Base-by-base conservation (phyloP, 2,329 filamentous ascomycete genomes). In the Penicillium sp. region DNA sequence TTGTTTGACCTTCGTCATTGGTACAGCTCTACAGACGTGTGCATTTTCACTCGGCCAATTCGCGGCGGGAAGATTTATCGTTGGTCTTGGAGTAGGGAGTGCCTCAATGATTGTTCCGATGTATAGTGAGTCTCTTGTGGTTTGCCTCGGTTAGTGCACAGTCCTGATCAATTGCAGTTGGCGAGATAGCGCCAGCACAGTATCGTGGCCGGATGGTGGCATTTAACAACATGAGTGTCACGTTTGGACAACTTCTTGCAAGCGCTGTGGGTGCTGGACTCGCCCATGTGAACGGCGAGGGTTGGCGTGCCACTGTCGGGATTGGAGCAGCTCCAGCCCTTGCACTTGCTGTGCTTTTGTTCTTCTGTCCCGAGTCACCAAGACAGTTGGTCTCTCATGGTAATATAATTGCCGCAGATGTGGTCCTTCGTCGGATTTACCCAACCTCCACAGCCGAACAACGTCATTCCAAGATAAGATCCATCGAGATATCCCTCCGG, bases 291-390 rank as follows among this genome's bases (percentile, higher is more conserved):
- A 56, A 67, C 8, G 65, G 75, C n/a, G 34, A 36, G n/a, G 79
- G 77, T n/a, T 82, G 79, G 81, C 63, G 79, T 51, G 78, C 74
- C 40, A 81, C 80, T 67, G 77, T 80, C 6, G 79, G 70, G 0
- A 67, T 76, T 2, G 79, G 80, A 27, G 79, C 71, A 2, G 47
- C 77, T 1, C 80, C 80, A 2, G 71, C 79, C 2, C 68, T 82
- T n/a, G 47, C 79, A 3, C 74, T 82, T 1, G 71, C 62, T 3
- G 66, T 61, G 16, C 69, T 81, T 4, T 71, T 82, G 1, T 69
- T 74, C 1, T 75, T 77, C 60, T 80, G 77, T 56, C 79, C 79
- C 0, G 80, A 83, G 50, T 79, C 76, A 1, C 79, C 79, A 11
- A 74, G 78, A 5, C 77, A 81, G 53, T 69, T 82, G 2, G 69